Percentiles rank a stretch among this genome's conserved stretches.
phyloP scores from a whole-genome alignment of 768 basidiomycete species.

The Macrolepiota albuminosa region DNA sequence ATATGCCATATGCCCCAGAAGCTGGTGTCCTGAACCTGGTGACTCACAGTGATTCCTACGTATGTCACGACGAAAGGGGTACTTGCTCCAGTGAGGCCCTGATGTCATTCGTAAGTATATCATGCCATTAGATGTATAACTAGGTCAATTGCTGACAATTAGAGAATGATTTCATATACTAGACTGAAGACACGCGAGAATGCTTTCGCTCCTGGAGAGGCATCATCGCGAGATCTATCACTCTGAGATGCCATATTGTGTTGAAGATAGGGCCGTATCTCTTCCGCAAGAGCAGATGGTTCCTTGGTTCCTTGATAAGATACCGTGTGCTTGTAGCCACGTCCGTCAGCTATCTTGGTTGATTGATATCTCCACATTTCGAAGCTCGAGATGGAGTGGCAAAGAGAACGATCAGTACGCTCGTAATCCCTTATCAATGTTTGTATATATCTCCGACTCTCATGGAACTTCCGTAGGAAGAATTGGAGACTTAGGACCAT shows the following conservation, averaged over 20 bases:
- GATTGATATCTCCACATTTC: background rate
- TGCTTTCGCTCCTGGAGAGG: background rate
- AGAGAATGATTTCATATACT: background rate
- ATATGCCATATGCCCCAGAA: conserved; percentile 55
- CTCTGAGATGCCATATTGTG: background rate
- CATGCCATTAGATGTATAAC: background rate
- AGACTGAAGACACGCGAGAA: background rate
- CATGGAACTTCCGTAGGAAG: background rate
- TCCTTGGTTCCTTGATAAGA: background rate
- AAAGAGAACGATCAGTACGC: background rate
- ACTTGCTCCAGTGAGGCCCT: conserved; percentile 21
- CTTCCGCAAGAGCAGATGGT: background rate
- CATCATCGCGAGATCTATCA: background rate
- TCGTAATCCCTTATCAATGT: background rate
- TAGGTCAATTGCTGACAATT: background rate
- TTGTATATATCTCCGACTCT: background rate
- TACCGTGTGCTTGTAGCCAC: background rate
- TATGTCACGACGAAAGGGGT: conserved; percentile 28
- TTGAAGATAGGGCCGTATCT: background rate
- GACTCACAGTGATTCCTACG: conserved; percentile 42
- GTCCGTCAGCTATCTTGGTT: background rate
- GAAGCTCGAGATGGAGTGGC: background rate
- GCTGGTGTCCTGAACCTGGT: conserved; percentile 36
- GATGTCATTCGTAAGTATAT: background rate
- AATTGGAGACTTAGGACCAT: background rate